Conservation (phyloP, 495 filamentous ascomycete genomes). For the Usnea hakonensis region DNA sequence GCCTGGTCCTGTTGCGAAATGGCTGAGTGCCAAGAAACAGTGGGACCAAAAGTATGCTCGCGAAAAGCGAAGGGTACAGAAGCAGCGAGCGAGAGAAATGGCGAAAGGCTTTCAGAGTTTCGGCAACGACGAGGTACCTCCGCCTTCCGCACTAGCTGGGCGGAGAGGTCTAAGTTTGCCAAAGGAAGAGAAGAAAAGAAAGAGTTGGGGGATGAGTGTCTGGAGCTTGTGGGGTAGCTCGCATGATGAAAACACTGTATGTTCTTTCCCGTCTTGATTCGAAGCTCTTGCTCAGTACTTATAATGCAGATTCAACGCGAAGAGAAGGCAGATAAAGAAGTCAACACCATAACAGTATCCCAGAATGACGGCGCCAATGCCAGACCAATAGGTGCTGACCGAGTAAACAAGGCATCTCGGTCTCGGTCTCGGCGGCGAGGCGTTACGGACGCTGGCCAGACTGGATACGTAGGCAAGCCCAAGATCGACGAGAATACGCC, state of each 20-base stretch:
- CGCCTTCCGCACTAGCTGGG: slow-evolving; percentile 74
- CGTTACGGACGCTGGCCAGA: slow-evolving; percentile 18
- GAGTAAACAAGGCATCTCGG: background rate
- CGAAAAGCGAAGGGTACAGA: slow-evolving; percentile 59
- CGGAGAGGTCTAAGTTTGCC: slow-evolving; percentile 48
- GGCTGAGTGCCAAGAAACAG: slow-evolving; percentile 61
- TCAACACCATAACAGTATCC: slow-evolving; percentile 7
- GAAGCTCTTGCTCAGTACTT: background rate
- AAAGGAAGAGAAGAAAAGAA: slow-evolving; percentile 47
- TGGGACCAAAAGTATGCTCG: slow-evolving; percentile 65
- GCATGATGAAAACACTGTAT: slow-evolving; percentile 69
- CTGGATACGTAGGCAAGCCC: background rate
- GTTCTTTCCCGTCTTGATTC: background rate
- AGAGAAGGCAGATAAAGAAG: slow-evolving; percentile 24
- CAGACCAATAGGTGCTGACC: background rate
- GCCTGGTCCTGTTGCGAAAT: slow-evolving; percentile 68
- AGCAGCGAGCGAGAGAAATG: slow-evolving; percentile 61
- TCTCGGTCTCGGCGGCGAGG: slow-evolving; percentile 17
- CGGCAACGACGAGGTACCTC: slow-evolving; percentile 63
- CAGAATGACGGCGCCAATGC: slow-evolving; percentile 4
- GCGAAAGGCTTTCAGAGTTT: slow-evolving; percentile 60
- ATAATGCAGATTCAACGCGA: slow-evolving; percentile 22
- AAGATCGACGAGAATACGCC: slow-evolving; percentile 5
- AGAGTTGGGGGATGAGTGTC: slow-evolving; percentile 67
- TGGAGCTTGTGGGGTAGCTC: slow-evolving; percentile 84